Conservation (phyloP, 2,329 filamentous ascomycete genomes). For the Decorospora gaudefroyi region DNA sequence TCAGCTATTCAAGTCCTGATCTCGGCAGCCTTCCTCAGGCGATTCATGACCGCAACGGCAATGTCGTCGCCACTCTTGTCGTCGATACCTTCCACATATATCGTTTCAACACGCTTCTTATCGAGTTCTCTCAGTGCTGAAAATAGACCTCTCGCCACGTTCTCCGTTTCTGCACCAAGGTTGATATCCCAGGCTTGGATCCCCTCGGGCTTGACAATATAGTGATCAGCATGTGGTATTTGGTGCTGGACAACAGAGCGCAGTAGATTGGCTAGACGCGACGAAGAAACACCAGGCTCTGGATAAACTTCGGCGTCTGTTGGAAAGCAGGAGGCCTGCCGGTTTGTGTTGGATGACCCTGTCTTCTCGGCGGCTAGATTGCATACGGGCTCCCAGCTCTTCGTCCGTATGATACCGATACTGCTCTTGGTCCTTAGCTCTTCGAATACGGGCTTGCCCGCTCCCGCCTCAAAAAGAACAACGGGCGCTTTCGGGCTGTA, state of each 20-base stretch:
- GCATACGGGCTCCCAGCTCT: slow-evolving; percentile 31
- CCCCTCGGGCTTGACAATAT: slow-evolving; percentile 13
- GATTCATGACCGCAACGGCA: slow-evolving; percentile 68
- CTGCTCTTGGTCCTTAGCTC: slow-evolving; percentile 38
- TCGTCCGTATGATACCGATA: slow-evolving; percentile 50
- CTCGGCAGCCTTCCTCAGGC: slow-evolving; percentile 55
- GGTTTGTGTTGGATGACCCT: slow-evolving; percentile 3
- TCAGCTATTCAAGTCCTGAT: slow-evolving; percentile 24
- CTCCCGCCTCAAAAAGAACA: slow-evolving; percentile 72
- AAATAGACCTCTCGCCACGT: slow-evolving; percentile 86
- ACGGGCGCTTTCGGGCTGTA: slow-evolving; percentile 91
- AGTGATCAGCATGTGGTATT: slow-evolving; percentile 35
- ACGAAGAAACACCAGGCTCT: neutral
- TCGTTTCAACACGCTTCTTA: slow-evolving; percentile 74
- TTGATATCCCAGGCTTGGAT: slow-evolving; percentile 66
- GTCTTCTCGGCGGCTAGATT: slow-evolving; percentile 15
- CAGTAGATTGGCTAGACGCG: slow-evolving; percentile 38
- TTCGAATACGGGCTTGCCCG: slow-evolving; percentile 36
- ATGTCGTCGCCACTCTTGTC: slow-evolving; percentile 73
- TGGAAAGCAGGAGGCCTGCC: slow-evolving; percentile 18
- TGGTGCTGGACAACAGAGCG: slow-evolving; percentile 44
- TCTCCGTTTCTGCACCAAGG: slow-evolving; percentile 70
- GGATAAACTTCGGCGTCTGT: neutral
- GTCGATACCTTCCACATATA: slow-evolving; percentile 85
- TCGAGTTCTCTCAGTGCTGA: slow-evolving; percentile 86